phyloP scores from a whole-genome alignment of 2,329 filamentous ascomycete genomes.

The Cladosporium velox region DNA sequence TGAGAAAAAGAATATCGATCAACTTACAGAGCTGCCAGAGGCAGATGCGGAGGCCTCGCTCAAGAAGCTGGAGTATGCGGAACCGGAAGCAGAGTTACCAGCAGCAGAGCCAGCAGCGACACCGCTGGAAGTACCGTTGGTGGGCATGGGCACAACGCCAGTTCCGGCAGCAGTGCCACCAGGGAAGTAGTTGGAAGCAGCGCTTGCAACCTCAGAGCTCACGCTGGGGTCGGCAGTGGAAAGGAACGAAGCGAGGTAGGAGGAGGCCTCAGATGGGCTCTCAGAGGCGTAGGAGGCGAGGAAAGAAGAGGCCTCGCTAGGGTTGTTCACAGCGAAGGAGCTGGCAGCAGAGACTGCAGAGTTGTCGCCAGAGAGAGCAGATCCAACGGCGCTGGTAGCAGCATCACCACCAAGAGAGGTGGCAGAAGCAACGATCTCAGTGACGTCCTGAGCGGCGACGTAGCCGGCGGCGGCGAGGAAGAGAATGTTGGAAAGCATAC shows the following conservation, averaged over 20 bases:
- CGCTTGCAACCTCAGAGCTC: slow-evolving; percentile 11
- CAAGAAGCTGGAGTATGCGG: slow-evolving; percentile 16
- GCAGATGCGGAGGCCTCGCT: slow-evolving; percentile 15
- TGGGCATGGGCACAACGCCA: slow-evolving; percentile 10
- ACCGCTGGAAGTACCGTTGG: slow-evolving; percentile 4
- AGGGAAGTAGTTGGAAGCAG: slow-evolving; percentile 9
- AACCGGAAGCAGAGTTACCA: neutral
- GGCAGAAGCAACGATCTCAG: slow-evolving; percentile 4
- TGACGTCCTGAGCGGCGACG: slow-evolving; percentile 18
- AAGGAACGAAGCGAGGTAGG: slow-evolving; percentile 5
- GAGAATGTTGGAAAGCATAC: slow-evolving; percentile 12
- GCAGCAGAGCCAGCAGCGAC: slow-evolving; percentile 7
- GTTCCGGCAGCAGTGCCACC: neutral
- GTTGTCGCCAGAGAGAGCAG: neutral
- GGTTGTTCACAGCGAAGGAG: slow-evolving; percentile 2
- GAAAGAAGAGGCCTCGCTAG: slow-evolving; percentile 12
- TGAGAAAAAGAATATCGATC: too few species aligned
- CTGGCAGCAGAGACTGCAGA: slow-evolving; percentile 7
- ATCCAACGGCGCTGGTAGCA: slow-evolving; percentile 7
- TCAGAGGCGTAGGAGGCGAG: slow-evolving; percentile 5
- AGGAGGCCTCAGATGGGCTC: slow-evolving; percentile 13
- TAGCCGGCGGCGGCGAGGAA: slow-evolving; percentile 15
- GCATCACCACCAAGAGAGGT: neutral
- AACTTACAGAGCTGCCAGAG: slow-evolving; percentile 19
- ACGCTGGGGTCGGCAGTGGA: slow-evolving; percentile 16